Evolutionary conservation across 2,329 filamentous ascomycete genomes (phyloP), one percentile per base, ranked within the genome.

Genomic region (Trichoderma atroviride): DNA sequence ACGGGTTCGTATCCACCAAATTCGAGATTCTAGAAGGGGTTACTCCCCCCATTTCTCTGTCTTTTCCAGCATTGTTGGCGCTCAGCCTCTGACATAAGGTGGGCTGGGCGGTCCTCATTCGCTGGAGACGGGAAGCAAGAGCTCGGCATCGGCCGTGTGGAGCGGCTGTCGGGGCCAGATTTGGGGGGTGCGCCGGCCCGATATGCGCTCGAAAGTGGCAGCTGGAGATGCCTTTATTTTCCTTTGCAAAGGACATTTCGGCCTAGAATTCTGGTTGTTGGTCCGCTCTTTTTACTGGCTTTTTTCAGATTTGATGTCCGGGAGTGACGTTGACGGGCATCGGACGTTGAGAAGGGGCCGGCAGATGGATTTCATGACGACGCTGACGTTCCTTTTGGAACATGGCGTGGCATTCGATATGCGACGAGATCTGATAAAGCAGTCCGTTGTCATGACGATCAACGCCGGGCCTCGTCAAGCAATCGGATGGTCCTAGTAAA

Each of bases 101-200:
- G 7, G 5, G 19, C 7, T 43, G 6, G 7, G 40, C 16, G 40
- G 40, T 19, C 3, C 40, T n/a, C 16, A 43, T 43, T 43, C 40
- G 40, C 6, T n/a, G 40, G 16, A 43, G 19, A 13, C 16, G 16
- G 6, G 0, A 19, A 9, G 2, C 16, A 6, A 19, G 40, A 62
- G 19, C 35, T 69, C 66, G 66, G 66, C 58, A 62, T 69, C 66
- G 50, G 50, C 57, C 24, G 40, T 24, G 35, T 22, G 14, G 40
- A 43, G 27, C 66, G 66, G 66, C 37, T 62, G 58, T 69, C 66
- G 66, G 66, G 4, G 47, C 33, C 11, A 35, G 58, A 11, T 10
- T 63, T 11, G 22, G 35, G 33, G 33, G 53, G 19, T n/a, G 29
- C 53, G 37, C 50, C 53, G 63, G 53, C 27, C 63, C 63, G 63